Base-by-base conservation (phyloP, 345 rosid species). In the Lepidium africanum region DNA sequence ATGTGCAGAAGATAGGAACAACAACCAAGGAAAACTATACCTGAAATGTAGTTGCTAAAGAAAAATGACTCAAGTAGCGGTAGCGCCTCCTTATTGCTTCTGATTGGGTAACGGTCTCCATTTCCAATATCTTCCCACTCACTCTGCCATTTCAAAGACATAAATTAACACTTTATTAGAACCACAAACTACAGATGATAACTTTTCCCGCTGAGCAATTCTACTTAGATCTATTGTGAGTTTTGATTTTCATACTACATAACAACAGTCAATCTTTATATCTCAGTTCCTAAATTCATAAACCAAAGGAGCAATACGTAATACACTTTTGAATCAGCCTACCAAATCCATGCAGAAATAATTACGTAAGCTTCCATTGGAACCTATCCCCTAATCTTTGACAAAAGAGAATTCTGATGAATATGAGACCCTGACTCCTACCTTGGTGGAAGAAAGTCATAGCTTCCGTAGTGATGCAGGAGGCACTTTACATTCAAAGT, bases 11-110 rank as follows among this genome's bases (percentile, higher is more conserved):
- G 14, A 59, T 33, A 39, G 32, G 16, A 47, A 21, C 27, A 51
- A 15, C 3, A 58, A 12, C 5, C 6, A 49, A 19, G 37, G 11
- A 48, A 17, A 79, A 63, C 2, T 25, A 13, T 77, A 88, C 98
- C 89, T 85, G 95, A 77, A 85, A 87, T 36, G 89, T 80, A 36
- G 97, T 91, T 16, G 96, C 84, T 55, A 94, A 83, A 36, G 99
- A 87, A 75, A 91, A 91, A 77, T 94, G 99, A 81, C 97, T 89
- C 72, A 94, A 69, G 66, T 79, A 89, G 47, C 96, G 92, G 76
- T 89, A 89, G 21, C 97, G 96, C 74, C 86, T 85, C 74, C 99
- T 81, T 67, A 77, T 81, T 3, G 89, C 90, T 78, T 91, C 96
- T 10, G 99, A 83, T 54, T 91, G 97, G 49, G 95, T 89, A 47